Conservation (phyloP, 75 land plant genomes). For the Selaginella moellendorffii region DNA sequence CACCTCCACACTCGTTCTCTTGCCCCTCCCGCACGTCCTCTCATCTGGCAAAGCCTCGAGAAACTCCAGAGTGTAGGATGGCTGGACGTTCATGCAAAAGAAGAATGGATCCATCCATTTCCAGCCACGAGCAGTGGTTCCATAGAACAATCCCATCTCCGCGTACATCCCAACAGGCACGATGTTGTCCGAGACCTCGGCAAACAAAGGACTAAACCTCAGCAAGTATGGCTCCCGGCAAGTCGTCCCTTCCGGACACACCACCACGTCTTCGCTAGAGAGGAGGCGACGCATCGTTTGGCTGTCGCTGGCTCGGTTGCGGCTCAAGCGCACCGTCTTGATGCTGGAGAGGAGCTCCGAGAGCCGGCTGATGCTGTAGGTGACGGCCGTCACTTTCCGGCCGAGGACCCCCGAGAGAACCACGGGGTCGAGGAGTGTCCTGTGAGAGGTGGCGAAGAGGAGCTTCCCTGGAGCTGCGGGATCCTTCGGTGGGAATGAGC, state of each 20-base stretch:
- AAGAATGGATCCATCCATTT: slow-evolving; percentile 56
- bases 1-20: slow-evolving; percentile 8
- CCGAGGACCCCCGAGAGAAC: slow-evolving; percentile 46
- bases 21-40: not conserved
- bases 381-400: slow-evolving; percentile 53
- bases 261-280: slow-evolving; percentile 51
- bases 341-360: slow-evolving; percentile 63
- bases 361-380: slow-evolving; percentile 59
- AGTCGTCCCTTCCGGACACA: slow-evolving; percentile 87
- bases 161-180: slow-evolving; percentile 40
- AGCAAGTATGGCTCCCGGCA: slow-evolving; percentile 70
- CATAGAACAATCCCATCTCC: slow-evolving; percentile 42
- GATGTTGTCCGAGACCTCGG: slow-evolving; percentile 23
- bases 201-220: slow-evolving; percentile 74
- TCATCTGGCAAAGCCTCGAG: slow-evolving; percentile 12
- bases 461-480: too few species aligned
- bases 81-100: slow-evolving; percentile 47
- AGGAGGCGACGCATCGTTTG: slow-evolving; percentile 33
- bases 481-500: slow-evolving; percentile 13
- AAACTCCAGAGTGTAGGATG: slow-evolving; percentile 30
- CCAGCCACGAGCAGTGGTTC: slow-evolving; percentile 47
- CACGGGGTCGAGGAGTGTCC: slow-evolving; percentile 52
- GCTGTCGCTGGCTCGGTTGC: slow-evolving; percentile 52
- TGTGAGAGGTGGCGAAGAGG: slow-evolving; percentile 52
- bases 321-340: slow-evolving; percentile 41